Evolutionary conservation across 768 basidiomycete genomes (phyloP), one percentile per base, ranked within the genome.

Genomic region (Tephrocybe sp.): DNA sequence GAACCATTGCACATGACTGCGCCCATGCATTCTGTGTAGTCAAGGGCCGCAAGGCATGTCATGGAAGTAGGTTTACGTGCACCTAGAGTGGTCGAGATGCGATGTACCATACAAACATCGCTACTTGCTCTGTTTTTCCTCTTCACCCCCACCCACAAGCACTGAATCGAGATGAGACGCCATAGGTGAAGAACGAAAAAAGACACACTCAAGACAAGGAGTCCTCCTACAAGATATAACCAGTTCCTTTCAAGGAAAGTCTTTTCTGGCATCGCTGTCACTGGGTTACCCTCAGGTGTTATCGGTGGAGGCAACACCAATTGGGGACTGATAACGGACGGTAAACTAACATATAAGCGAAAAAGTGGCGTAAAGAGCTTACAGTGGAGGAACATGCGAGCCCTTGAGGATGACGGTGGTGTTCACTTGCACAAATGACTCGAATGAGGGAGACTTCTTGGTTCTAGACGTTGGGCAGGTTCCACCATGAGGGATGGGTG

Each of bases 221-320:
- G 65, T 38, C 80, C 65, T 3, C 83, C 75, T 36, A 77, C 70
- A 32, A 91, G 79, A 60, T 93, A 93, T 67, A 93, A 74, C 93
- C 93, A 95, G 67, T 95, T 95, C 65, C 93, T 94, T 62, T 91
- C 88, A 36, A 93, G 50, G 67, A 94, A 91, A 10, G 83, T 72
- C 67, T 93, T 88, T 62, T 95, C 90, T 0, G 79, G 77, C 28
- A 72, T 64, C 0, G 84, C 79, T 51, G 74, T 65, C 20, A 88
- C 71, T 17, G 82, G 78, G 60, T 83, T 78, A 40, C 90, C 90
- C 61, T 86, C 74, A 14, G 80, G 69, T 8, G 82, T 83, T 20
- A 91, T 65, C 4, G 81, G 83, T 8, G 86, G 87, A 8, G 89
- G 88, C 1, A 74, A 68, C 47, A 80, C 83, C 33, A 92, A 75